Base-by-base conservation (phyloP, 805 yeast species). In the Kodamaea leandrae region DNA sequence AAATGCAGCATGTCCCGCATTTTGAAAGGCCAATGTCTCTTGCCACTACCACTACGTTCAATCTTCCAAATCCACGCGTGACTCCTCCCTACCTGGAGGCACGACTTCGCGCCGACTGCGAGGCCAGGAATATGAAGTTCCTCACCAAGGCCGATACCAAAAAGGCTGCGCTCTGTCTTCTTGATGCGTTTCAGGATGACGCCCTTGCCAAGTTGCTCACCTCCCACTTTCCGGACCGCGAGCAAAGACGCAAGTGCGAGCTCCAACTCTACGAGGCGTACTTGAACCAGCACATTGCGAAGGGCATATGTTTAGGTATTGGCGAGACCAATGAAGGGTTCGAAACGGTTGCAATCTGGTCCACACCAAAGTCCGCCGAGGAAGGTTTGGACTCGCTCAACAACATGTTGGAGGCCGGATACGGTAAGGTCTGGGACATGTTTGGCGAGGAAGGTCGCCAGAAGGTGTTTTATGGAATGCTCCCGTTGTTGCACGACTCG, bases 341-440 rank as follows among this genome's bases (percentile, higher is more conserved):
- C 54, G 81, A 77, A 59, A 71, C 81, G 6, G 82, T 77, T 23
- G 72, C 78, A 4, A 54, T 76, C 17, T 78, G 81, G 80, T 62
- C 77, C 9, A 61, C 61, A 20, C 82, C 82, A 4, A 68, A 64
- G 9, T 65, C 72, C 7, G 52, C 50, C 4, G 57, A 53, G 5
- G 66, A 62, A 7, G 72, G 74, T 2, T 53, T 74, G 34, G 78
- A 76, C 37, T 62, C 70, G 36, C 74, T 71, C 52, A 47, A 68
- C 29, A 74, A 72, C 16, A 55, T 78, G 47, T 66, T 76, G 61
- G 67, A 73, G 47, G 63, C 80, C 6, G 82, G 82, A 4, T 77
- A 71, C 58, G 74, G 71, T 20, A 61, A 66, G 51, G 61, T 77
- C 25, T 78, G 80, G 58, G 68, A 77, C 60, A 48, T 68, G 43